Conservation (phyloP, 2,329 filamentous ascomycete genomes). For the Fusarium graminum region DNA sequence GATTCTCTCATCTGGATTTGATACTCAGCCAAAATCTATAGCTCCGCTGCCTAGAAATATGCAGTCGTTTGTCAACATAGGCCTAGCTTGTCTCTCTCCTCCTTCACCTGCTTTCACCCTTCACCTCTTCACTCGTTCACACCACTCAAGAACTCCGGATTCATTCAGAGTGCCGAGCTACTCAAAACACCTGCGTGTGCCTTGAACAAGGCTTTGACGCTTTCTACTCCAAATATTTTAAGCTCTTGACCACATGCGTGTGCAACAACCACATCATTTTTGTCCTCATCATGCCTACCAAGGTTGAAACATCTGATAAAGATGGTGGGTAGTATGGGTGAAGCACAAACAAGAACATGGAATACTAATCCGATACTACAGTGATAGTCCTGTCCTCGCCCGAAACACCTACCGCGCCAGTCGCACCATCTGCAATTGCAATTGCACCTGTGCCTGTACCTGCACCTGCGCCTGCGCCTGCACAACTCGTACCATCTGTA, state of each 20-base stretch:
- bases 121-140: background rate
- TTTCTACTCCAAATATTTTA: no score
- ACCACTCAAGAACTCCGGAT: accelerated
- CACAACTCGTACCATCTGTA: background rate
- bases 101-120: background rate
- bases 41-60: background rate
- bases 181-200: no score
- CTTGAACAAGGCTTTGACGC: no score
- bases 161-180: background rate
- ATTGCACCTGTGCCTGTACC: background rate
- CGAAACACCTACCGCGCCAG: background rate
- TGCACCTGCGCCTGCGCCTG: background rate
- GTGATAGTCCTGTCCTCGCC: no score
- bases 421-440: background rate
- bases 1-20: no score
- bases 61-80: no score
- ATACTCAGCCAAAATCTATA: no score
- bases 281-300: no score
- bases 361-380: background rate
- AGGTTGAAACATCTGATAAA: no score
- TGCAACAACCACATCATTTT: no score
- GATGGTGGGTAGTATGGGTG: background rate
- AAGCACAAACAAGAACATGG: background rate
- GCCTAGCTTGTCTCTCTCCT: background rate
- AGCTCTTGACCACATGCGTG: no score